Conservation (phyloP, 1,284 basidiomycete genomes). For the Sanguinoderma infundibulare region DNA sequence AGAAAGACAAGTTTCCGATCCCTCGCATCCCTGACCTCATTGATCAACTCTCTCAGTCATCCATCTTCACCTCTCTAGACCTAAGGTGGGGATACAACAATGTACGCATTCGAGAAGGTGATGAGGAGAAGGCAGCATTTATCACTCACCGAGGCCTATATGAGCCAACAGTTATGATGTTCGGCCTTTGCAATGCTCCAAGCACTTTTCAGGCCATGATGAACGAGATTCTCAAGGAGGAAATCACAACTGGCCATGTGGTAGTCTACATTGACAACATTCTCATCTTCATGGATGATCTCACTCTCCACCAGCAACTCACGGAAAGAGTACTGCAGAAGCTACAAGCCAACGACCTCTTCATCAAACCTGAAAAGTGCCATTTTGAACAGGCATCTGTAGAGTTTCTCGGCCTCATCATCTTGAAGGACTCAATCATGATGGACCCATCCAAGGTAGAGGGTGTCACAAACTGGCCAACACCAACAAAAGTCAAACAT, state of each 20-base stretch:
- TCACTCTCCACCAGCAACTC: conserved; percentile 5
- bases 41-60: conserved; percentile 1
- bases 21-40: conserved; percentile 9
- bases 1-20: conserved; percentile 14
- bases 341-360: conserved; percentile 28
- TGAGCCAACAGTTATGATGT: conserved; percentile 20
- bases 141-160: conserved; percentile 13
- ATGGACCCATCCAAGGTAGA: conserved; percentile 46
- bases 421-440: conserved; percentile 19
- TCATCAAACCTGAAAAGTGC: conserved; percentile 34
- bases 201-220: not conserved
- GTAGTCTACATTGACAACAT: conserved; percentile 9
- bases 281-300: not conserved
- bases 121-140: conserved; percentile 22
- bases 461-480: conserved; percentile 40
- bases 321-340: conserved; percentile 34
- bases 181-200: not conserved
- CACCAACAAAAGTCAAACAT: conserved; percentile 25
- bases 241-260: not conserved
- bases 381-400: conserved; percentile 30
- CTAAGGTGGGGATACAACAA: conserved; percentile 19
- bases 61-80: conserved; percentile 12
- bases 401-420: conserved; percentile 17
- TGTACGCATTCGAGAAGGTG: conserved; percentile 18
- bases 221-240: not conserved